Base-by-base conservation (phyloP, 2,329 filamentous ascomycete genomes). In the Colletotrichum trifolii region DNA sequence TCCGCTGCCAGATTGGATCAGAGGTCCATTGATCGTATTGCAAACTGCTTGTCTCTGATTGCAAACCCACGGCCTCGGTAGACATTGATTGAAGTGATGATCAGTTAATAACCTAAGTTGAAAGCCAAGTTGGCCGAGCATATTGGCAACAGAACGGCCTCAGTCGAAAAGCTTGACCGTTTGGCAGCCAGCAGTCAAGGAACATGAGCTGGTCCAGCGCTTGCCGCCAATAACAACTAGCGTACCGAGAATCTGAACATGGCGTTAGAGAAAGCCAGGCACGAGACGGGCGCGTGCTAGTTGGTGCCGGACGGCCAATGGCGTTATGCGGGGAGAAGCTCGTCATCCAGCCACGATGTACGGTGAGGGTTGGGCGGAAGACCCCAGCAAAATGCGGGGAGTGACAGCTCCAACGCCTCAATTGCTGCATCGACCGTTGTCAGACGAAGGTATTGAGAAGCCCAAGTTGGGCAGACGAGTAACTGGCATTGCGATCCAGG, bases 91-190 rank as follows among this genome's bases (percentile, higher is more conserved):
- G 40, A 25, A 59, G 13, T n/a, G 39, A 53, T 54, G 38, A 50
- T 63, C 64, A 54, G 42, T 66, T 59, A 60, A 64, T 64, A 50
- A 55, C 54, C 53, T 47, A 54, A 54, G 3, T 15, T 38, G 8
- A 1, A 36, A 54, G 63, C 53, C 63, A 66, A 63, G 58, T 52
- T 54, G 59, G 52, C 42, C 58, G 40, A 57, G 58, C 42, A 35
- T 40, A 43, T 56, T 54, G 58, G 58, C 46, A 25, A 11, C 11
- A 38, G 77, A 73, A 79, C 80, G 71, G 80, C 54, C 75, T 81
- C 70, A 62, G 76, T 57, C 69, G 74, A 60, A 40, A 50, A 46
- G 34, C 10, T 66, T 54, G 15, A 47, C 40, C 15, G n/a, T 15
- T 6, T 56, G 13, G 4, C 4, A 10, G n/a, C 13, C 8, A 17